A percentile compares a stretch with the other conserved stretches of the same genome.
phyloP scores from a whole-genome alignment of 2,329 filamentous ascomycete genomes.

The Hypoxylon rubiginosum region DNA sequence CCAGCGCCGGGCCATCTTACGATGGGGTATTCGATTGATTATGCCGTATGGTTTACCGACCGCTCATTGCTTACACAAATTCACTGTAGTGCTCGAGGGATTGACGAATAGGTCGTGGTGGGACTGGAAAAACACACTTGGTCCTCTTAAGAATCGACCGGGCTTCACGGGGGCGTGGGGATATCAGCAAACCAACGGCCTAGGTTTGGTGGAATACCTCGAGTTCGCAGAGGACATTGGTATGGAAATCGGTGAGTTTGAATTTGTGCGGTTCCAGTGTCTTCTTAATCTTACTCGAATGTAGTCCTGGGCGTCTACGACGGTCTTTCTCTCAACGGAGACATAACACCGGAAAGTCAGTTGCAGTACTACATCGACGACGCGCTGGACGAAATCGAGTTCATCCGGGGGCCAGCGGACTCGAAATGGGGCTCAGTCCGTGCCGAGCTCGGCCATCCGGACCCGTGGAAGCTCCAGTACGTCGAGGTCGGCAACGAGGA shows the following conservation, averaged over 20 bases:
- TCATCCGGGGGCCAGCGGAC: constrained; percentile 66
- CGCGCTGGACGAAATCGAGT: constrained; percentile 74
- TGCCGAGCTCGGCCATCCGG: constrained; percentile 70
- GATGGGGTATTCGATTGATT: neutral
- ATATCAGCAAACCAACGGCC: constrained; percentile 72
- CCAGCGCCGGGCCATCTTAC: neutral
- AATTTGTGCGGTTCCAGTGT: neutral
- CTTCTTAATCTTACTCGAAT: constrained; percentile 13
- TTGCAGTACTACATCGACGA: constrained; percentile 70
- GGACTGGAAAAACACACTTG: constrained; percentile 68
- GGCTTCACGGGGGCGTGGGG: constrained; percentile 70
- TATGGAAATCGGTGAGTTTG: constrained; percentile 62
- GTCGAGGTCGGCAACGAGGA: constrained; percentile 80
- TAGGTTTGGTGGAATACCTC: constrained; percentile 74
- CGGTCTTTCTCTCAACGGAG: constrained; percentile 68
- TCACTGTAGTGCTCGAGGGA: constrained; percentile 62
- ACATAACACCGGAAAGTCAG: constrained; percentile 64
- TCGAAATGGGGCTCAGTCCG: constrained; percentile 70
- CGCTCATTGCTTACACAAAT: neutral
- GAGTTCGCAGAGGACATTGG: constrained; percentile 71
- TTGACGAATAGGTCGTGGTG: constrained; percentile 59
- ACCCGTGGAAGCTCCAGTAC: constrained; percentile 71
- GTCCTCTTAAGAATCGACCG: constrained; percentile 66
- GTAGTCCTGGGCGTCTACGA: constrained; percentile 69
- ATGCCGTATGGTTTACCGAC: neutral